Conservation (phyloP, 2,329 filamentous ascomycete species). For the Phyllachora maydis region DNA sequence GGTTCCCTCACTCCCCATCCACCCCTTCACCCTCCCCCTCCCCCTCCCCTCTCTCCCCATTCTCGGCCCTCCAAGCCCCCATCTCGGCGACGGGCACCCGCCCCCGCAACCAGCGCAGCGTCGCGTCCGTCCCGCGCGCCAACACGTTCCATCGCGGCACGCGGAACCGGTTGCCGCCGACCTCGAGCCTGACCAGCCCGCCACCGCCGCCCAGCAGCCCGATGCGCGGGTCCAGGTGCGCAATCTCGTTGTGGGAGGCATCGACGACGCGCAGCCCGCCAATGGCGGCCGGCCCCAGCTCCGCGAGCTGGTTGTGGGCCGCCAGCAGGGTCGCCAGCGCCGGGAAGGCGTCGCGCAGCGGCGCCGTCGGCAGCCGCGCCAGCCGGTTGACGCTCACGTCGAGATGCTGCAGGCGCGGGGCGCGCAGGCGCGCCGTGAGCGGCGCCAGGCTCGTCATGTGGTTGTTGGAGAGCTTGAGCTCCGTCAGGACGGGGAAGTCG, state of each 20-base stretch:
- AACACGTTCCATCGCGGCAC: conserved; percentile 72
- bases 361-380: conserved; percentile 35
- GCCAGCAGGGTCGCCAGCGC: conserved; percentile 49
- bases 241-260: conserved; percentile 69
- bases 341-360: conserved; percentile 47
- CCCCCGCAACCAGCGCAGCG: conserved; percentile 61
- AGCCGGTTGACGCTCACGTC: conserved; percentile 75
- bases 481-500: conserved; percentile 51
- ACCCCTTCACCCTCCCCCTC: conserved; percentile 14
- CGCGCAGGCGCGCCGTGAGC: conserved; percentile 44
- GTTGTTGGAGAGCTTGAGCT: conserved; percentile 58
- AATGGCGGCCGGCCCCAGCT: conserved; percentile 53
- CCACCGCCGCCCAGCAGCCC: conserved; percentile 60
- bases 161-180: conserved; percentile 70
- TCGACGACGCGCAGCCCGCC: conserved; percentile 58
- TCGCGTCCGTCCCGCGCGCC: conserved; percentile 71
- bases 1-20: conserved; percentile 8
- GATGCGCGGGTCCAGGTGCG: conserved; percentile 58
- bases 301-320: conserved; percentile 59
- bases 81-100: conserved; percentile 45
- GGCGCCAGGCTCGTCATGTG: conserved; percentile 50
- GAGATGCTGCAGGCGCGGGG: conserved; percentile 54
- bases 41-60: too few species aligned
- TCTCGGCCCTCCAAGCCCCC: conserved; percentile 34
- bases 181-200: conserved; percentile 50